phyloP scores from a whole-genome alignment of 805 yeast species.

The Kazachstania africana region DNA sequence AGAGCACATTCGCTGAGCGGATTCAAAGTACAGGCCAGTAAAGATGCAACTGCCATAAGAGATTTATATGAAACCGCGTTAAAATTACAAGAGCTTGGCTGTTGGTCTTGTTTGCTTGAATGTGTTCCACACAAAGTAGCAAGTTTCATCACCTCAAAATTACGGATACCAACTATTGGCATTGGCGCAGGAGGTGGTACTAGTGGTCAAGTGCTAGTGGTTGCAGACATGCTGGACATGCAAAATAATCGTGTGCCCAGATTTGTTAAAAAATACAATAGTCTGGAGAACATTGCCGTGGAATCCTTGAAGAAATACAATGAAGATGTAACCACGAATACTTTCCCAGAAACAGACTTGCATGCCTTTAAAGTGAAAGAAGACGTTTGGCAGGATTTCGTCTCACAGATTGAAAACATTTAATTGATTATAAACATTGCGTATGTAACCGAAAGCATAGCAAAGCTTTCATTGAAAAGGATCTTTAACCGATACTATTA shows the following conservation, averaged over 20 bases:
- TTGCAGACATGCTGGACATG: conserved; percentile 76
- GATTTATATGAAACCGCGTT: conserved; percentile 55
- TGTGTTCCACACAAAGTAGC: conserved; percentile 77
- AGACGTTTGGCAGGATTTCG: conserved; percentile 41
- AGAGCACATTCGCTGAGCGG: conserved; percentile 72
- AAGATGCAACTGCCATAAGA: conserved; percentile 39
- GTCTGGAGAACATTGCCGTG: conserved; percentile 38
- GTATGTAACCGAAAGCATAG: too few relatives aligned
- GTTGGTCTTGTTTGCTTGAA: conserved; percentile 63
- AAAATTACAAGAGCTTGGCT: conserved; percentile 64
- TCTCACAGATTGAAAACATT: not conserved
- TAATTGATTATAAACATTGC: too few relatives aligned
- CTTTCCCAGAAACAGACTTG: conserved; percentile 48
- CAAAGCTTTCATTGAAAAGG: too few relatives aligned
- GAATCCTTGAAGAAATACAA: conserved; percentile 43
- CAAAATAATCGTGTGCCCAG: conserved; percentile 45
- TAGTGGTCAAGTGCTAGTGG: conserved; percentile 84
- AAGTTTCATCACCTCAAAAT: conserved; percentile 42
- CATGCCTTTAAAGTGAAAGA: conserved; percentile 65
- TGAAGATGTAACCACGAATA: conserved; percentile 40
- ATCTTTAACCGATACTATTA: too few relatives aligned
- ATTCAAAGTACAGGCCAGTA: conserved; percentile 73
- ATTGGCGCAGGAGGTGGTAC: conserved; percentile 86
- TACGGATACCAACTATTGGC: conserved; percentile 78
- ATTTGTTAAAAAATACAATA: conserved; percentile 63